Conservation (phyloP, 345 rosid genomes). For the Triadica sebifera region DNA sequence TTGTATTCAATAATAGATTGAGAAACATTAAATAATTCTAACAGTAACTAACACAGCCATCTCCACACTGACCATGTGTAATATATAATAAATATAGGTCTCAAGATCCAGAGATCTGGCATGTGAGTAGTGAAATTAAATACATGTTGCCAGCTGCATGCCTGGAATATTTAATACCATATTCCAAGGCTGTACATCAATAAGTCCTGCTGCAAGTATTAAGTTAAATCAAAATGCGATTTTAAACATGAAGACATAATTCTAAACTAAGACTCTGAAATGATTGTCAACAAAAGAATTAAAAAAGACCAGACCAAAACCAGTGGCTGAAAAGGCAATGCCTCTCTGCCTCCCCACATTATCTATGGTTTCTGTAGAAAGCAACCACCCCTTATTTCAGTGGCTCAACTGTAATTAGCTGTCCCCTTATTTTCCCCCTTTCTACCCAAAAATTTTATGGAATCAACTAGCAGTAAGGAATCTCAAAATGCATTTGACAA, state of each 20-base stretch:
- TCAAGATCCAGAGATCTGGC: conserved; percentile 19
- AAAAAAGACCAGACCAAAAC: conserved; percentile 2
- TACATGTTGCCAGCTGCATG: conserved; percentile 10
- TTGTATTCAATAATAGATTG: no score
- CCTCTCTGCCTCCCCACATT: conserved; percentile 6
- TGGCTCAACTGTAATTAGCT: not conserved
- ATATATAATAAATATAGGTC: not conserved
- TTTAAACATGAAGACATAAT: conserved; percentile 1
- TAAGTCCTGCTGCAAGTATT: not conserved
- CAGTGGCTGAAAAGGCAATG: conserved; percentile 17
- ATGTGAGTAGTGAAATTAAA: conserved; percentile 11
- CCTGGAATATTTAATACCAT: conserved; percentile 13
- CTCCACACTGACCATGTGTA: not conserved
- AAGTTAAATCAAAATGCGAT: conserved; percentile 7
- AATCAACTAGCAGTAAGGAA: not conserved
- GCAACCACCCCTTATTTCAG: not conserved
- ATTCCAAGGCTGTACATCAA: not conserved
- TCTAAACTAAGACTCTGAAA: not conserved
- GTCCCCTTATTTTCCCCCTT: not conserved
- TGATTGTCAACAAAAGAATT: not conserved
- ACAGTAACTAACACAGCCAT: not conserved
- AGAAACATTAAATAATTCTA: not conserved
- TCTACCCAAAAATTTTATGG: not conserved
- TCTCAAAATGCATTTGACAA: not conserved
- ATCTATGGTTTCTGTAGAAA: not conserved